Base-by-base conservation (phyloP, 164 flowering plant genomes). In the Magnolia officinalis region DNA sequence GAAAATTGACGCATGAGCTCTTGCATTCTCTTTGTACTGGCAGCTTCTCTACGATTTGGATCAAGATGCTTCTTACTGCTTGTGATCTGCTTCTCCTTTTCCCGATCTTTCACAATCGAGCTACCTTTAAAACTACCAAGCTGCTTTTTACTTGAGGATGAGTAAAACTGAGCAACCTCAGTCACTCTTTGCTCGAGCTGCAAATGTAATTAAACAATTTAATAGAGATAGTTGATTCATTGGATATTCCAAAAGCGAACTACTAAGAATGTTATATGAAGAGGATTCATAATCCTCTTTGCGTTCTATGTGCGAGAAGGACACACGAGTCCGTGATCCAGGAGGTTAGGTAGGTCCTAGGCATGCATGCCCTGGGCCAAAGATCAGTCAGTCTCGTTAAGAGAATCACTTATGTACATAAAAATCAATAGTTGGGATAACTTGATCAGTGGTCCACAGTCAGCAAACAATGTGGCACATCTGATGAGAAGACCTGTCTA, bases 1-100 rank as follows among this genome's bases (percentile, higher is more conserved):
- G 86, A 84, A 76, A 91, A 89, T 31, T 92, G 94, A 64, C 91
- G 93, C 82, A 93, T 90, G 55, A 95, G 95, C 70, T 93, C 97
- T 80, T 90, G 97, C 93, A 89, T 92, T 90, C 97, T 85, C 87
- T 89, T 91, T 49, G 88, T 80, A 74, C 87, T 83, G 79, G 88
- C 90, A 63, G 90, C 89, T 84, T 90, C 94, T 71, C 88, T 86
- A 58, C 77, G 80, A 14, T 87, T 67, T 75, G 92, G 88, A 77
- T 90, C 95, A 63, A 85, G 92, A 52, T 84, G 90, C 83, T 88
- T 92, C 77, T 78, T 86, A 37, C 79, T 74, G 77, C 84, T 80
- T 10, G 87, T 58, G 18, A 83, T 51, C 63, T 74, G 79, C 76
- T 84, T 91, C 50, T 87, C 97, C 81, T 83, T 89, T 4, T 89